These are phyloP conservation scores for Paramecium sonneborni DNA, from an alignment of 73 alveolate species.

Conservation along the genomic window DNA sequence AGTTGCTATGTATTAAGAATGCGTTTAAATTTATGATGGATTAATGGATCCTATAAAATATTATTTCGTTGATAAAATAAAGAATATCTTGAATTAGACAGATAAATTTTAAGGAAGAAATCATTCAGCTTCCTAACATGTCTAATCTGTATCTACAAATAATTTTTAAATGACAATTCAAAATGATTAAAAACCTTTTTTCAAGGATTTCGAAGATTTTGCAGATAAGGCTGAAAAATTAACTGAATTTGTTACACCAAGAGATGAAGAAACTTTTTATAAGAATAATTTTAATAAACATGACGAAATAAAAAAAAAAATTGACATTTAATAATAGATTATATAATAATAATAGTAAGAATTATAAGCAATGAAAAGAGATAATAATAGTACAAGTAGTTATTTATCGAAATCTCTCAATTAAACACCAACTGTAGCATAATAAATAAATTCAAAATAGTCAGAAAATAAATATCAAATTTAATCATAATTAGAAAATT, in stretches of 20 bases:
- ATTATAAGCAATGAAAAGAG: not conserved
- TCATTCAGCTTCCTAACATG: not conserved
- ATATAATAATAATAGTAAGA: not conserved
- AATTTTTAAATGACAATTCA: not conserved
- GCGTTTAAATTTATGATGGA: constrained; percentile 14
- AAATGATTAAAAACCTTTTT: not conserved
- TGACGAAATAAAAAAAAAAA: not conserved
- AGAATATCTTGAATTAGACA: not conserved
- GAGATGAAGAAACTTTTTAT: not conserved
- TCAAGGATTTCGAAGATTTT: constrained; percentile 29
- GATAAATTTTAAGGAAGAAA: constrained; percentile 13
- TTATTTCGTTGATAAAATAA: constrained; percentile 41
- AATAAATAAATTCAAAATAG: not conserved
- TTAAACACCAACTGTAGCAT: not conserved
- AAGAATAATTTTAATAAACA: not conserved
- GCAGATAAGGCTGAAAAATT: not conserved
- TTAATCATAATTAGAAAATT: not conserved
- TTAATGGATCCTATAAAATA: constrained; percentile 28
- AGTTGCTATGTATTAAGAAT: constrained; percentile 28
- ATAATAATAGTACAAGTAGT: not conserved
- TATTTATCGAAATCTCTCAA: not conserved
- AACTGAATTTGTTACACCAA: constrained; percentile 44
- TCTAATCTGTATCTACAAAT: not conserved
- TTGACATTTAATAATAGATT: not conserved
- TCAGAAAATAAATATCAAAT: not conserved